Base-by-base conservation (phyloP, 768 basidiomycete genomes). In the Russula earlei region DNA sequence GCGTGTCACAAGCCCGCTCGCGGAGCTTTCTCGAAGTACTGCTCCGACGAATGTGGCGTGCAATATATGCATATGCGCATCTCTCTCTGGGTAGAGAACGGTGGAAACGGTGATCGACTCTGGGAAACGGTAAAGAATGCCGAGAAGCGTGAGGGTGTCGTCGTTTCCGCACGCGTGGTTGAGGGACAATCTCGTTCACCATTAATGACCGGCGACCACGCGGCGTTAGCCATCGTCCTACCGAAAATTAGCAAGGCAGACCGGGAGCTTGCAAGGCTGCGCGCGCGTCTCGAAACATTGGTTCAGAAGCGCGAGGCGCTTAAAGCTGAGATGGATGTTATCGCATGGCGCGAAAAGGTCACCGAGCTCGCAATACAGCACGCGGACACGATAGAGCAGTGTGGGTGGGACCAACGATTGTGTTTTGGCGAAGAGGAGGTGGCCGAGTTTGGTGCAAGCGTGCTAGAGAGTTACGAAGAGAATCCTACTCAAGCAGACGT, bases 331-430 rank as follows among this genome's bases (percentile, higher is more conserved):
- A 76, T 87, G 75, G 86, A 87, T 56, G 73, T 82, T 33, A 73
- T 88, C 17, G 49, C 77, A 10, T 85, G 86, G 83, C 78, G 86
- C 54, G 85, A 85, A 70, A 78, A 76, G 54, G 68, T 90, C 27
- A 71, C 87, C 15, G 77, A 81, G 54, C 74, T 87, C 41, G 87
- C 87, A 22, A 75, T 72, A n/a, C 79, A 79, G 42, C 77, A 87
- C 36, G 81, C 85, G 10, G 80, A 81, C 56, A 70, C 72, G n/a
- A 66, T 81, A 15, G 78, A 80, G 17, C 79, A 81, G 62, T 96
- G 92, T 69, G 91, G 93, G 5, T 93, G 91, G 83, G 92, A 96
- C 67, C 83, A 84, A 63, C 76, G 92, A 29, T 74, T 96, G 22
- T 86, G 86, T 57, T 84, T 85, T 66, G 84, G 84, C n/a, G 87